A percentile compares a stretch with the other conserved stretches of the same genome.
phyloP scores from a whole-genome alignment of 2,329 filamentous ascomycete species.

The Myriosclerotinia scirpicola region DNA sequence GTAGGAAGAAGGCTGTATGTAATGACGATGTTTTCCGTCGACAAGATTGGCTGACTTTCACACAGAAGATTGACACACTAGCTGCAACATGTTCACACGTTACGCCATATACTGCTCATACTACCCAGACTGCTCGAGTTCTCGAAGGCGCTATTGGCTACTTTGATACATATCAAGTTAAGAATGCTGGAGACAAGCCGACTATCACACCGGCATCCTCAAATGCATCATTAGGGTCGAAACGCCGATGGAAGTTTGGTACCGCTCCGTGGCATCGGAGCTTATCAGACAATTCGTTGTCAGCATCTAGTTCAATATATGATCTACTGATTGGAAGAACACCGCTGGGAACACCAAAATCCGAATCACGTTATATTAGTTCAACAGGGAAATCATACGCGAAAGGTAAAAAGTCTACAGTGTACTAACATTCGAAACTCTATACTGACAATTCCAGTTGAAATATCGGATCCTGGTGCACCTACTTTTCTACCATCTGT shows the following conservation, averaged over 20 bases:
- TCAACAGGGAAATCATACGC: constrained; percentile 28
- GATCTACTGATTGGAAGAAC: constrained; percentile 38
- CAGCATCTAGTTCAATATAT: constrained; percentile 38
- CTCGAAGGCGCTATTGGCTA: constrained; percentile 34
- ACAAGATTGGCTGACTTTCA: background rate
- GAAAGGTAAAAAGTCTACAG: constrained; percentile 27
- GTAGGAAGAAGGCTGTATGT: constrained; percentile 26
- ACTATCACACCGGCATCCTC: constrained; percentile 9
- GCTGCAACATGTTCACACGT: constrained; percentile 14
- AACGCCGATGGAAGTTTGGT: constrained; percentile 32
- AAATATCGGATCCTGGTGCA: constrained; percentile 33
- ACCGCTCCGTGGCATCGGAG: constrained; percentile 41
- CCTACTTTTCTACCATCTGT: constrained; percentile 38
- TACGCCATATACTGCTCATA: constrained; percentile 32
- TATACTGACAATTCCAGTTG: constrained; percentile 28
- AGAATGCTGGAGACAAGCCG: background rate
- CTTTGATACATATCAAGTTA: constrained; percentile 25
- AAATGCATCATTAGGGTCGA: constrained; percentile 19
- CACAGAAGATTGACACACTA: background rate
- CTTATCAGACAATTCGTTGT: constrained; percentile 37
- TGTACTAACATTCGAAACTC: background rate
- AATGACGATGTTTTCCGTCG: background rate
- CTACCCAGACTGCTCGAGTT: constrained; percentile 28
- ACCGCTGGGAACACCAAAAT: constrained; percentile 35
- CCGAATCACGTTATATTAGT: constrained; percentile 27